Evolutionary conservation across 345 rosid species (phyloP).

Genomic region (Syzygium grande): DNA sequence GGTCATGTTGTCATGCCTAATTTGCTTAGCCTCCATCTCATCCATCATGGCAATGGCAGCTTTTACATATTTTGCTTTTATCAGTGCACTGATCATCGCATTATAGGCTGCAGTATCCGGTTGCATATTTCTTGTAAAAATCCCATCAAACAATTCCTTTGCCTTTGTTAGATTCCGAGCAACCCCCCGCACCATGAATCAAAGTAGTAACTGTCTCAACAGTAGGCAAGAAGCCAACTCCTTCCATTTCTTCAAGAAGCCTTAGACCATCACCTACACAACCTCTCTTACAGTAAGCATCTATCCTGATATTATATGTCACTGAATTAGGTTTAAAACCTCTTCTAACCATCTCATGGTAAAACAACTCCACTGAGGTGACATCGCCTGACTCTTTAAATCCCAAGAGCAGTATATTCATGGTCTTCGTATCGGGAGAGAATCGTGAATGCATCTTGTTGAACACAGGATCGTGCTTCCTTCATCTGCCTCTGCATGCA

Average conservation of each 20-base stretch:
- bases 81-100: conserved; percentile 56
- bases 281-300: conserved; percentile 80
- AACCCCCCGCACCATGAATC: conserved; percentile 82
- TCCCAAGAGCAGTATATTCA: conserved; percentile 70
- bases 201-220: conserved; percentile 70
- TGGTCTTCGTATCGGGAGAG: conserved; percentile 59
- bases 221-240: conserved; percentile 20
- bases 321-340: conserved; percentile 48
- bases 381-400: conserved; percentile 76
- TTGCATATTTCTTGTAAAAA: conserved; percentile 32
- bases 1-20: conserved; percentile 50
- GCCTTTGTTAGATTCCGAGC: conserved; percentile 47
- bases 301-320: conserved; percentile 61
- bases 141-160: conserved; percentile 62
- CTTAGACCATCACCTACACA: conserved; percentile 65
- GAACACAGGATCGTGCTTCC: conserved; percentile 66
- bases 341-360: conserved; percentile 69
- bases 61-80: conserved; percentile 37
- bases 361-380: conserved; percentile 71
- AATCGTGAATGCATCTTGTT: conserved; percentile 48
- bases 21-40: conserved; percentile 60
- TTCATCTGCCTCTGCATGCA: conserved; percentile 66
- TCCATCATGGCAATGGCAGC: conserved; percentile 54
- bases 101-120: conserved; percentile 69
- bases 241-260: conserved; percentile 70